phyloP scores from a whole-genome alignment of 805 yeast species.

The Starmerella sirachaensis region DNA sequence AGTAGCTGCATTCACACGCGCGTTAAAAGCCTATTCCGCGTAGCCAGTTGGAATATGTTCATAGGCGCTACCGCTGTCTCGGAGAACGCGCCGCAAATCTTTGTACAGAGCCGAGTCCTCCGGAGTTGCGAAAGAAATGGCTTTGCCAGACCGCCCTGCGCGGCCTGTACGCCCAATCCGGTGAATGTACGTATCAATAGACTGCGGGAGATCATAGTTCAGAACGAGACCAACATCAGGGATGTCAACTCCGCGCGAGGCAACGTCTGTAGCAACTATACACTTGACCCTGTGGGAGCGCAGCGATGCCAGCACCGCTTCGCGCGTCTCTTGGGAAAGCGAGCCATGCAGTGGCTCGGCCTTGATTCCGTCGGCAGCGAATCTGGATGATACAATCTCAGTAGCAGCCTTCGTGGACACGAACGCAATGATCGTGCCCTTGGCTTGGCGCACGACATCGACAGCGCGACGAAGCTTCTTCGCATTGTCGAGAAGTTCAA shows the following conservation, averaged over 20 bases:
- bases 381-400: constrained; percentile 47
- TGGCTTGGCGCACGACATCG: constrained; percentile 27
- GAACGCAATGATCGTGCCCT: constrained; percentile 53
- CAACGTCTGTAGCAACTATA: constrained; percentile 86
- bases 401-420: constrained; percentile 67
- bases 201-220: constrained; percentile 71
- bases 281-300: constrained; percentile 45
- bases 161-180: constrained; percentile 95
- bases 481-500: constrained; percentile 35
- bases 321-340: constrained; percentile 74
- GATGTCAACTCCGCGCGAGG: constrained; percentile 93
- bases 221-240: constrained; percentile 73
- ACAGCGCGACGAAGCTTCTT: constrained; percentile 27
- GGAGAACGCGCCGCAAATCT: constrained; percentile 12
- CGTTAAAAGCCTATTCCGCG: too few relatives aligned
- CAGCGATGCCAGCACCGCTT: constrained; percentile 53
- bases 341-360: constrained; percentile 74
- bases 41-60: too few relatives aligned
- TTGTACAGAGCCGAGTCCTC: constrained; percentile 13
- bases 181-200: constrained; percentile 76
- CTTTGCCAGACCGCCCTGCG: constrained; percentile 71
- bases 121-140: constrained; percentile 49
- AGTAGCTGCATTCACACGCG: too few relatives aligned
- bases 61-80: constrained; percentile 6
- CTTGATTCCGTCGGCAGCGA: constrained; percentile 36